Percentiles rank a stretch among this genome's conserved stretches.
Conservation (phyloP, 768 basidiomycete genomes). For the Macrolepiota dolichaula region DNA sequence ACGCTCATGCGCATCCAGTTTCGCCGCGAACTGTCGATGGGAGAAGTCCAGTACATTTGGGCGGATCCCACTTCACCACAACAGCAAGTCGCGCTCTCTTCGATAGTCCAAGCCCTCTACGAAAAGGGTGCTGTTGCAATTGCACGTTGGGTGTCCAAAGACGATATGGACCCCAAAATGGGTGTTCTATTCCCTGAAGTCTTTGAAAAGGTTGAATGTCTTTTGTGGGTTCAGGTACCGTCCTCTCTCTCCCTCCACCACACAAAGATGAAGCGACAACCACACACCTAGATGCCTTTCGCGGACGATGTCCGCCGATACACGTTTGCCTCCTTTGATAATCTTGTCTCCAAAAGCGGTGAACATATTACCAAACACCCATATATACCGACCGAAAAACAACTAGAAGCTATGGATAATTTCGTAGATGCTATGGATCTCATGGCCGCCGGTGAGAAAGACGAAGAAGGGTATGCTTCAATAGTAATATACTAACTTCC, state of each 20-base stretch:
- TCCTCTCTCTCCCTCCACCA: background rate
- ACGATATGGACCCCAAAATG: conserved; percentile 80
- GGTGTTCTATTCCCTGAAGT: conserved; percentile 66
- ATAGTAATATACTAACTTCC: background rate
- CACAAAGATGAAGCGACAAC: background rate
- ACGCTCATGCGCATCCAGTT: conserved; percentile 43
- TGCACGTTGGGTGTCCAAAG: conserved; percentile 74
- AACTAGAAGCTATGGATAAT: conserved; percentile 77
- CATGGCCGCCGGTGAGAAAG: conserved; percentile 68
- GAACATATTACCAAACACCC: conserved; percentile 73
- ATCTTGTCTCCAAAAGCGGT: conserved; percentile 72
- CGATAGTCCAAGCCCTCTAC: conserved; percentile 81
- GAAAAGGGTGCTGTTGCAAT: conserved; percentile 69
- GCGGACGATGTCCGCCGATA: conserved; percentile 91
- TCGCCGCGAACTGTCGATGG: conserved; percentile 77
- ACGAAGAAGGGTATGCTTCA: conserved; percentile 66
- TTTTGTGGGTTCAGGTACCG: conserved; percentile 80
- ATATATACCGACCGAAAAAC: conserved; percentile 76
- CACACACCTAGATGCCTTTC: conserved; percentile 72
- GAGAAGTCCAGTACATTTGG: conserved; percentile 86
- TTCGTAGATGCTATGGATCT: conserved; percentile 92
- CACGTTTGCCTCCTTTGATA: conserved; percentile 72
- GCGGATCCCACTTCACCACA: conserved; percentile 62
- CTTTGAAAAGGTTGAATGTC: conserved; percentile 69
- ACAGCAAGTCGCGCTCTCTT: conserved; percentile 83